These are phyloP conservation scores for Galerina sulciceps DNA, from an alignment of 768 basidiomycete species.

Conservation along the genomic window DNA sequence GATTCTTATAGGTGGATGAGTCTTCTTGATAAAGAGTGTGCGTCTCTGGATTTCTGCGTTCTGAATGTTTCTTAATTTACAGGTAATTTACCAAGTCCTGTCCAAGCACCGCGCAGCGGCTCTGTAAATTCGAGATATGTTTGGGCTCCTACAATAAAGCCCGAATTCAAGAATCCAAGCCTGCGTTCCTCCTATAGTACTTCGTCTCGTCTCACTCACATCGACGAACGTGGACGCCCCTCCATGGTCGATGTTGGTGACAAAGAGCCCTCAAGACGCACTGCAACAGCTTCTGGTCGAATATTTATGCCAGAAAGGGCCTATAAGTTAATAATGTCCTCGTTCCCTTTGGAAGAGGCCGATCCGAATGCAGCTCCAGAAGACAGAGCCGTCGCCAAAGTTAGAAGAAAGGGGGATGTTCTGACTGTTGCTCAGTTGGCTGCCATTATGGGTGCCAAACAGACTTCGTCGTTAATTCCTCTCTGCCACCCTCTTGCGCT, in stretches of 20 bases:
- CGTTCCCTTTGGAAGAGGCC: slow-evolving; percentile 32
- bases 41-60: slow-evolving; percentile 19
- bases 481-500: slow-evolving; percentile 86
- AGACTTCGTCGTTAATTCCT: slow-evolving; percentile 82
- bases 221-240: slow-evolving; percentile 72
- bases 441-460: slow-evolving; percentile 87
- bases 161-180: not conserved
- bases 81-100: slow-evolving; percentile 2
- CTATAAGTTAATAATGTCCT: slow-evolving; percentile 62
- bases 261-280: slow-evolving; percentile 65
- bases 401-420: slow-evolving; percentile 67
- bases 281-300: slow-evolving; percentile 75
- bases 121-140: too few species aligned
- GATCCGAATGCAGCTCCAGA: slow-evolving; percentile 14
- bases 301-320: slow-evolving; percentile 72
- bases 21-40: slow-evolving; percentile 35
- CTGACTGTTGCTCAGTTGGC: slow-evolving; percentile 82
- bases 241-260: slow-evolving; percentile 83
- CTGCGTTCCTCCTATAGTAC: slow-evolving; percentile 28
- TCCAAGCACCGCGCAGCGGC: not conserved
- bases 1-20: slow-evolving; percentile 95
- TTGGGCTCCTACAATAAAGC: not conserved
- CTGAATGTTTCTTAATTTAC: slow-evolving; percentile 14
- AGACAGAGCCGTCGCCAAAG: slow-evolving; percentile 50
- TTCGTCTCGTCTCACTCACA: slow-evolving; percentile 59